Evolutionary conservation across 768 basidiomycete species (phyloP), one percentile per base, ranked within the genome.

Genomic region (Phylloporus arenicola): DNA sequence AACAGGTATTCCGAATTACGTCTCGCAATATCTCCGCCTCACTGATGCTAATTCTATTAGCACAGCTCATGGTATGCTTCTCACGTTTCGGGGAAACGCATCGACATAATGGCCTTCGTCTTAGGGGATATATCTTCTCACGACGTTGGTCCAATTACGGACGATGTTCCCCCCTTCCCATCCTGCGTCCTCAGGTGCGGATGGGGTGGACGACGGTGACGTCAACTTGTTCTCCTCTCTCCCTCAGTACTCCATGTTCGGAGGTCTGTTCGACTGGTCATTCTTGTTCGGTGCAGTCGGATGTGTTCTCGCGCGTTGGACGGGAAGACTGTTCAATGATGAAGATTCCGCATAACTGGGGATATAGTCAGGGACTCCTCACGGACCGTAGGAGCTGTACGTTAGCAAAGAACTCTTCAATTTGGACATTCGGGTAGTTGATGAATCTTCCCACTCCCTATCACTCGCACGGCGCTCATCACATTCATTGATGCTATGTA

Each of bases 61-160:
- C 88, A 7, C 88, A 92, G 62, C 73, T 92, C 42, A 90, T 92
- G 89, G 89, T 88, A 56, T 60, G 52, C 48, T 50, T 55, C 60
- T 50, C 33, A 27, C 53, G 38, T 56, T 53, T 43, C 20, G 34
- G 47, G 49, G 50, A 48, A 29, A 41, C 12, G 20, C 33, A 29
- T 48, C 30, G 31, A 43, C 43, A 33, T 19, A 20, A 42, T 35
- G 48, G 25, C 45, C 16, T 48, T 48, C 31, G 40, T 54, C 54
- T 37, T 25, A 92, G 89, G 86, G 84, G 11, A 85, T 88, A 38
- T 92, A 92, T 63, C 78, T 92, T 31, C 78, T 92, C 25, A 84
- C 88, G 4, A 92, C 88, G 0, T 70, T 92, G 43, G 82, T 92
- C 12, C 90, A 92, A 64, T 74, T 92, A 41, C 84, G 89, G 35